Conservation (phyloP, 305 asterid genomes). For the Fraxinus greggii region DNA sequence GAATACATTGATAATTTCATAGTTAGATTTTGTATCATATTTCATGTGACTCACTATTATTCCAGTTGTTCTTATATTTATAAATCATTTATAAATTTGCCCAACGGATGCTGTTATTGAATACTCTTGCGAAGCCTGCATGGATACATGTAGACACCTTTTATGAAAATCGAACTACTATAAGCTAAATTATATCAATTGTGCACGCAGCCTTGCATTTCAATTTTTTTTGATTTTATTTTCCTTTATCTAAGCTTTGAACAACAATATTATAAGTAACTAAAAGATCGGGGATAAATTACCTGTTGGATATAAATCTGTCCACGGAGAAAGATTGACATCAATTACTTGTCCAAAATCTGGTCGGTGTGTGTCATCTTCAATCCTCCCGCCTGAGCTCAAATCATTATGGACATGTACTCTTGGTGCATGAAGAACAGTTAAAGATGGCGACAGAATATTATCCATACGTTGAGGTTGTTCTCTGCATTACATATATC, state of each 20-base stretch:
- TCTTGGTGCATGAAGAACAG: conserved; percentile 42
- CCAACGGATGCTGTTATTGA: neutral
- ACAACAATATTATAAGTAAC: neutral
- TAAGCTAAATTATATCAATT: neutral
- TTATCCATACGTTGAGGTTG: conserved; percentile 41
- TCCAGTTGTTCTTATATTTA: neutral
- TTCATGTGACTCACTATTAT: too few species aligned
- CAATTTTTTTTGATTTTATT: neutral
- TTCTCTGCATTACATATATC: conserved; percentile 33
- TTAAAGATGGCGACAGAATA: conserved; percentile 41
- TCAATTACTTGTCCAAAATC: conserved; percentile 55
- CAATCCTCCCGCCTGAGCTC: conserved; percentile 49
- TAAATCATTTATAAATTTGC: too few species aligned
- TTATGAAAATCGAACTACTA: neutral
- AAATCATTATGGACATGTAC: conserved; percentile 40
- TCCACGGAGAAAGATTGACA: conserved; percentile 72
- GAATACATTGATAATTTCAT: neutral
- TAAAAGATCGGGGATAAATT: neutral
- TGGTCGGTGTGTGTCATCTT: conserved; percentile 48
- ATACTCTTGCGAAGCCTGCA: neutral
- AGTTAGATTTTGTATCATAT: neutral
- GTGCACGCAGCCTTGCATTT: neutral
- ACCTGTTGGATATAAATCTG: conserved; percentile 62
- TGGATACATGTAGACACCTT: neutral
- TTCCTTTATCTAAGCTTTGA: neutral